Conservation (phyloP, 257 asterid species). For the Pogostemon cablin region DNA sequence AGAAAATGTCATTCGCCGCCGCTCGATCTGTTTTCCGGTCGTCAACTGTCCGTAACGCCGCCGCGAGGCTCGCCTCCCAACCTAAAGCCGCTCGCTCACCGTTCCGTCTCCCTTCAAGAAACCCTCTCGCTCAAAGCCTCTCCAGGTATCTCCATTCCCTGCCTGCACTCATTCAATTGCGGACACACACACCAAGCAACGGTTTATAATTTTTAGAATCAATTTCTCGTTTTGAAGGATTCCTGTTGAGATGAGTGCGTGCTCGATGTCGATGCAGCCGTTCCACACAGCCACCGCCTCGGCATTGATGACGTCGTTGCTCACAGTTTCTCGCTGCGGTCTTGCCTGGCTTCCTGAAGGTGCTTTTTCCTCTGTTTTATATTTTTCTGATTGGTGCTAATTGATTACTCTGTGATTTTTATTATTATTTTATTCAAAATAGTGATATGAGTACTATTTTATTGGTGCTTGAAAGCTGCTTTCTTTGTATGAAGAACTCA, state of each 20-base stretch:
- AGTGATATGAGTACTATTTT: not conserved
- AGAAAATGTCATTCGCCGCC: constrained; percentile 53
- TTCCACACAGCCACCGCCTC: constrained; percentile 84
- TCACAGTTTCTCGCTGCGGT: constrained; percentile 66
- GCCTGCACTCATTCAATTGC: not conserved
- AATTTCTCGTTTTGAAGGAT: constrained; percentile 40
- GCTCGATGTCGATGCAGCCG: constrained; percentile 71
- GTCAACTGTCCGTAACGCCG: constrained; percentile 58
- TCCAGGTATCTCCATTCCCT: constrained; percentile 49
- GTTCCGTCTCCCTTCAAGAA: constrained; percentile 54
- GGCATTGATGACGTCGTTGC: constrained; percentile 87
- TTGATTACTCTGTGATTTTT: not conserved
- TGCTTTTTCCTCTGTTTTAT: constrained; percentile 15
- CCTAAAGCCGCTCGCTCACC: constrained; percentile 61
- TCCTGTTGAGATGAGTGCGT: constrained; percentile 75
- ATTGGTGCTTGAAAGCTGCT: not conserved
- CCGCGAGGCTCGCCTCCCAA: constrained; percentile 50
- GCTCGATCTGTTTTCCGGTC: constrained; percentile 73
- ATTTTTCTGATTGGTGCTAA: not conserved
- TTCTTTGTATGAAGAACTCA: not conserved
- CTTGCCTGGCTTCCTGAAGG: constrained; percentile 82
- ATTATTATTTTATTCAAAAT: not conserved
- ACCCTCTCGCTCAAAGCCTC: constrained; percentile 52
- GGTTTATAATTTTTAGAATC: not conserved
- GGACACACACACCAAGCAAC: not conserved